Conservation (phyloP, 1,284 basidiomycete species). For the Somion occarium region DNA sequence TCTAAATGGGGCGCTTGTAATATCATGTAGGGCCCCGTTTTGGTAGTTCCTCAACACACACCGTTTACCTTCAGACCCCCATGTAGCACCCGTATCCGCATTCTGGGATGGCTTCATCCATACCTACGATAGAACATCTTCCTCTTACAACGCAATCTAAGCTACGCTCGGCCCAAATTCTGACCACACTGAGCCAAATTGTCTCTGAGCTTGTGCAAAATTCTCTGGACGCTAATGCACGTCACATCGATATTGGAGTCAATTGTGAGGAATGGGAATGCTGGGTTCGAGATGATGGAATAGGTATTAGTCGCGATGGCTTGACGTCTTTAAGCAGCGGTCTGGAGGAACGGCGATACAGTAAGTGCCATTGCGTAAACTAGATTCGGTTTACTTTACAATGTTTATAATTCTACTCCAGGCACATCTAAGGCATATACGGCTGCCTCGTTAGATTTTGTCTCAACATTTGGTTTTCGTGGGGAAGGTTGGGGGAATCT, state of each 20-base stretch:
- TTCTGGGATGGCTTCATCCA: background rate
- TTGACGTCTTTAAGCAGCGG: conserved; percentile 51
- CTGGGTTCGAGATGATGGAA: conserved; percentile 81
- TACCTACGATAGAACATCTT: conserved; percentile 24
- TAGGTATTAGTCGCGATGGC: conserved; percentile 61
- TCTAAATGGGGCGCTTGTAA: no score
- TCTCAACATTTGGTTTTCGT: conserved; percentile 80
- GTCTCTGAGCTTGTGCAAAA: conserved; percentile 85
- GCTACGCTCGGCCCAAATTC: conserved; percentile 77
- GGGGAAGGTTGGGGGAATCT: conserved; percentile 69
- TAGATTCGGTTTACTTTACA: background rate
- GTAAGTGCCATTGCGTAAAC: conserved; percentile 36
- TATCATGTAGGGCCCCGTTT: no score
- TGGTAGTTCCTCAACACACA: no score
- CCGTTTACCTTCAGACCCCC: no score
- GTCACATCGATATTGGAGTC: conserved; percentile 58
- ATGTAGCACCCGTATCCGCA: background rate
- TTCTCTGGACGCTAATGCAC: conserved; percentile 66
- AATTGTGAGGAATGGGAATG: conserved; percentile 70
- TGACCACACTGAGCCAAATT: conserved; percentile 76
- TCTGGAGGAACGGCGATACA: conserved; percentile 54
- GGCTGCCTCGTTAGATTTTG: conserved; percentile 39
- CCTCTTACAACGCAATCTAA: conserved; percentile 51
- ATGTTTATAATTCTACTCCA: conserved; percentile 18
- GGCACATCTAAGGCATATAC: conserved; percentile 72